Percentiles rank a stretch among this genome's conserved stretches.
These are phyloP conservation scores for Puccinia hordei DNA, from an alignment of 1,284 basidiomycete species.

Conservation along the genomic window DNA sequence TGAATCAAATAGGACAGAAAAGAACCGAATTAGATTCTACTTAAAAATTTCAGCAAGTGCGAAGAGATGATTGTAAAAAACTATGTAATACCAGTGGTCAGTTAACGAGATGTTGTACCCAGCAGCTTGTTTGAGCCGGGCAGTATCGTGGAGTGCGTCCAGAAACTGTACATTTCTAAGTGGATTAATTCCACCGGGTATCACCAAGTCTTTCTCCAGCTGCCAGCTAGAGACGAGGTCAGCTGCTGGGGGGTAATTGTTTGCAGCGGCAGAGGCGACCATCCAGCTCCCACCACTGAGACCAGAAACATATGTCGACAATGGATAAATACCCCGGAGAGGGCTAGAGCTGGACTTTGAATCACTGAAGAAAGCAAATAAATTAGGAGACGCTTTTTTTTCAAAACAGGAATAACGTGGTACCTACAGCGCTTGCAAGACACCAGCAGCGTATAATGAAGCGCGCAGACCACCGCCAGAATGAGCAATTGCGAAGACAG, in stretches of 20 bases:
- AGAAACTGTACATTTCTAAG: constrained; percentile 4
- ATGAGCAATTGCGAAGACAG: constrained; percentile 26
- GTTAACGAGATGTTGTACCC: constrained; percentile 32
- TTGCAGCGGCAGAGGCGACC: constrained; percentile 55
- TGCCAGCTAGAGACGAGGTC: constrained; percentile 15
- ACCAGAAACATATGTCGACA: constrained; percentile 57
- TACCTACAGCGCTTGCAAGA: constrained; percentile 37
- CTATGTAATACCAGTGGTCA: constrained; percentile 8
- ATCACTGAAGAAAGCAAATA: constrained; percentile 1
- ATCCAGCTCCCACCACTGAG: constrained; percentile 58
- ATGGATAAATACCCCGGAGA: constrained; percentile 57
- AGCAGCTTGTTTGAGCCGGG: neutral
- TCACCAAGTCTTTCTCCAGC: constrained; percentile 15
- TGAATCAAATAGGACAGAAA: neutral
- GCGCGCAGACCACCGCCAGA: constrained; percentile 43
- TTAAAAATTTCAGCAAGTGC: too few relatives aligned
- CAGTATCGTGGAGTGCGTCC: constrained; percentile 1
- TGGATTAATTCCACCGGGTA: constrained; percentile 26
- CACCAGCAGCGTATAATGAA: constrained; percentile 28
- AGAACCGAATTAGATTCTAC: neutral
- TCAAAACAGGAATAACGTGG: neutral
- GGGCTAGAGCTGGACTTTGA: constrained; percentile 19
- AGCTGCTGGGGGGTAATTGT: constrained; percentile 52
- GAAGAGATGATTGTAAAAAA: too few relatives aligned
- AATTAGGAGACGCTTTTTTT: neutral